phyloP scores from a whole-genome alignment of 1,139 yeast genomes.

The Candida sp. region DNA sequence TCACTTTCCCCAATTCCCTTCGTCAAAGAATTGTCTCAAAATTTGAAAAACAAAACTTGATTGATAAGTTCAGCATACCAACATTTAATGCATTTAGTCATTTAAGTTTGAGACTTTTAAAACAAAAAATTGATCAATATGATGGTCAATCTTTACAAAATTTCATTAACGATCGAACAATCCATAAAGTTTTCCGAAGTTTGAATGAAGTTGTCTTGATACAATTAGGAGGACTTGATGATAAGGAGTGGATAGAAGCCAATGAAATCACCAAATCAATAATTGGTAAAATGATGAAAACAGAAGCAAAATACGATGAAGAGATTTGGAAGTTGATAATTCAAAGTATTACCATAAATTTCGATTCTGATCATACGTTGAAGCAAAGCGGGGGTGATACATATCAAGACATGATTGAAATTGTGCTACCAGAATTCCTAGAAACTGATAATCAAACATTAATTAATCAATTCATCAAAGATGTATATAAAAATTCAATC shows the following conservation, averaged over 20 bases:
- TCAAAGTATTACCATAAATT: slow-evolving; percentile 38
- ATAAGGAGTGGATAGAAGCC: slow-evolving; percentile 40
- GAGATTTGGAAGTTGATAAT: slow-evolving; percentile 48
- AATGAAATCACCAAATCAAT: slow-evolving; percentile 27
- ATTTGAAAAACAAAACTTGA: slow-evolving; percentile 20
- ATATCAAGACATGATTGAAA: slow-evolving; percentile 38
- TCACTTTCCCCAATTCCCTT: slow-evolving; percentile 58
- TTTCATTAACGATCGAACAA: slow-evolving; percentile 44
- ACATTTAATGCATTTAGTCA: slow-evolving; percentile 65
- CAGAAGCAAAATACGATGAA: slow-evolving; percentile 10
- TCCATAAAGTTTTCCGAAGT: slow-evolving; percentile 24
- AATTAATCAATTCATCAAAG: slow-evolving; percentile 41
- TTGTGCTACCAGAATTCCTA: slow-evolving; percentile 38
- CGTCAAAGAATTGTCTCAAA: slow-evolving; percentile 48
- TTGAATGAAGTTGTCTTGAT: slow-evolving; percentile 24
- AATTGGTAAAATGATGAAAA: slow-evolving; percentile 14
- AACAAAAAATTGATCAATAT: slow-evolving; percentile 26
- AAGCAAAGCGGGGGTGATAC: slow-evolving; percentile 41
- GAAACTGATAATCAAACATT: slow-evolving; percentile 22
- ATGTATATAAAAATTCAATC: slow-evolving; percentile 29
- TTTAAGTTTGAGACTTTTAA: slow-evolving; percentile 42
- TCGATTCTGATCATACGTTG: slow-evolving; percentile 22
- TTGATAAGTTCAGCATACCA: slow-evolving; percentile 48
- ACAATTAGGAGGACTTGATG: slow-evolving; percentile 33
- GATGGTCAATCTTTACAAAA: slow-evolving; percentile 19